phyloP scores from a whole-genome alignment of 2,329 filamentous ascomycete genomes.

The Juglanconis oblonga region DNA sequence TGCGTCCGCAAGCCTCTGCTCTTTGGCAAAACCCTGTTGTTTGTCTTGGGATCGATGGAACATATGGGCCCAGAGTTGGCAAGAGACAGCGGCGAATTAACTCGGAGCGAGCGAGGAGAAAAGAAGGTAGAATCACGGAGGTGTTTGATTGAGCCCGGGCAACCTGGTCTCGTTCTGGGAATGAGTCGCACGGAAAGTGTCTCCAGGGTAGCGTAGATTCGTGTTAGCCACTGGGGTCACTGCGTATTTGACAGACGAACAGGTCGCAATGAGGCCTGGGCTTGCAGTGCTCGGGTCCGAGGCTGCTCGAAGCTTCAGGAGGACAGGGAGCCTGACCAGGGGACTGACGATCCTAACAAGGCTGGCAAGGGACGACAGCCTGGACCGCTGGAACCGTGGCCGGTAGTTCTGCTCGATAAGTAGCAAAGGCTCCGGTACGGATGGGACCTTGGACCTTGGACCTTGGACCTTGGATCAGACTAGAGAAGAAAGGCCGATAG shows the following conservation, averaged over 20 bases:
- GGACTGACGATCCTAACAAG: conserved; percentile 2
- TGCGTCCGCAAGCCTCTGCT: conserved; percentile 35
- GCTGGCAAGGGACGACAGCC: conserved; percentile 9
- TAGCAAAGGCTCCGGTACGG: neutral
- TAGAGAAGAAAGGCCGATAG: neutral
- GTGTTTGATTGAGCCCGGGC: conserved; percentile 13
- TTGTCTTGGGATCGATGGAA: conserved; percentile 43
- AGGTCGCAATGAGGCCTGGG: conserved; percentile 17
- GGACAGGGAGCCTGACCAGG: conserved; percentile 10
- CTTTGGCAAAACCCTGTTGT: conserved; percentile 34
- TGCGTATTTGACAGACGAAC: conserved; percentile 9
- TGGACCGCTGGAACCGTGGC: no score
- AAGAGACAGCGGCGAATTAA: conserved; percentile 13
- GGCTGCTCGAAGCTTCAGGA: conserved; percentile 12
- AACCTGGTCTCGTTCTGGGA: conserved; percentile 14
- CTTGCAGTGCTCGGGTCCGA: conserved; percentile 8
- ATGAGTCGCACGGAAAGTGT: conserved; percentile 17
- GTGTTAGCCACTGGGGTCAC: conserved; percentile 9
- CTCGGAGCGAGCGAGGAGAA: conserved; percentile 14
- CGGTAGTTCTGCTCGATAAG: neutral
- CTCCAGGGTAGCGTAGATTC: conserved; percentile 14
- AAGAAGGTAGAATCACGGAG: conserved; percentile 14
- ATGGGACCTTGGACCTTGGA: neutral
- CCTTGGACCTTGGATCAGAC: neutral
- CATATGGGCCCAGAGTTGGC: conserved; percentile 34